These are phyloP conservation scores for Pelargonium nanum DNA, from an alignment of 345 rosid genomes.

Conservation along the genomic window DNA sequence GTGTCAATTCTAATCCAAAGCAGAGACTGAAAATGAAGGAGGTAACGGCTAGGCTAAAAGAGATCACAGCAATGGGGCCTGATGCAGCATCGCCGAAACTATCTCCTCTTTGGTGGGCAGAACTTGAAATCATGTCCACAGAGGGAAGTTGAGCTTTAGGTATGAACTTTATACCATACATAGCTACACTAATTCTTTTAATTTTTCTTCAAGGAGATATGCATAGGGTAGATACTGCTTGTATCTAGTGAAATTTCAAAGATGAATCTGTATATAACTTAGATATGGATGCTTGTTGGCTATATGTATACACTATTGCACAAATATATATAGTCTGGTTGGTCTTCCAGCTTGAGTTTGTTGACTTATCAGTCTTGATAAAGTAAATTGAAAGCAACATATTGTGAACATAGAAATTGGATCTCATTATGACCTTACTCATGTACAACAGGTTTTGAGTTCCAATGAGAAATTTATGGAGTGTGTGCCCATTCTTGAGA, in stretches of 20 bases:
- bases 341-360: too few relatives aligned
- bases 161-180: too few relatives aligned
- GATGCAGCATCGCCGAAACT: constrained; percentile 61
- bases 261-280: neutral
- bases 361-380: too few relatives aligned
- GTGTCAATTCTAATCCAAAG: constrained; percentile 48
- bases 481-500: neutral
- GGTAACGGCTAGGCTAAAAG: constrained; percentile 45
- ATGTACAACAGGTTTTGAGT: neutral
- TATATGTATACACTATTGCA: too few relatives aligned
- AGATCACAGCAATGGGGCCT: constrained; percentile 63
- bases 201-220: too few relatives aligned
- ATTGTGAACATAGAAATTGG: neutral
- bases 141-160: constrained; percentile 26
- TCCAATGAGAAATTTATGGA: neutral
- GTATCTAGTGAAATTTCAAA: too few relatives aligned
- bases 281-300: neutral
- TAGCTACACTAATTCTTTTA: too few relatives aligned
- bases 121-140: constrained; percentile 72
- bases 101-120: constrained; percentile 96
- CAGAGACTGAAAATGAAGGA: constrained; percentile 54
- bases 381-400: neutral
- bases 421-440: neutral
- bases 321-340: too few relatives aligned
- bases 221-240: too few relatives aligned